Base-by-base conservation (phyloP, 2,329 filamentous ascomycete species). In the Microsporum canis region DNA sequence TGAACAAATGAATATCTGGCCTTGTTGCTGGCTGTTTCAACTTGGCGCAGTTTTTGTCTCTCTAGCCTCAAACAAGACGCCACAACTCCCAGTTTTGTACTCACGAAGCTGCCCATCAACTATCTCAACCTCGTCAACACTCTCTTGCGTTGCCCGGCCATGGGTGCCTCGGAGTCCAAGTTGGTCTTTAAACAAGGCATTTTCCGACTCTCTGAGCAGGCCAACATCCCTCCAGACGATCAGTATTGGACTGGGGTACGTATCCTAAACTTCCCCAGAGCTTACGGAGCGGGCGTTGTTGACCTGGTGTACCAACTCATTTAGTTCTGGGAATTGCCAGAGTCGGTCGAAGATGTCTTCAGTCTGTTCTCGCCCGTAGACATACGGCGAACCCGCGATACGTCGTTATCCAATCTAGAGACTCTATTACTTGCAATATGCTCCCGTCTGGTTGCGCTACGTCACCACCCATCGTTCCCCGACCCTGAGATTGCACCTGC, bases 121-220 rank as follows among this genome's bases (percentile, higher is more conserved):
- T 12, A 51, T 51, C 45, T 12, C 45, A 51, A 55, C 51, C 14
- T 34, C 51, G 31, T 36, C 31, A 55, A 17, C 51, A 17, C 29
- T 31, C 23, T 14, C 38, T 31, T 29, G 34, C 36, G 34, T 51
- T 17, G 29, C 29, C 39, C n/a, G 36, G 57, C 39, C 61, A 99
- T 99, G 94, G 94, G 94, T 76, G 92, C 92, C 72, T 96, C 92
- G 77, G 92, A 97, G 79, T 97, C 92, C 70, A 97, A 97, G 82
- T 86, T 97, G 72, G 90, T 92, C 72, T 97, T 99, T 83, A 97
- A 96, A 78, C 89, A 95, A 77, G 92, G 91, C 77, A 95, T 97
- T 78, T 96, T 97, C 79, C 86, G 88, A 72, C 84, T 99, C 63
- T 94, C 91, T n/a, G 91, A 96, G 74, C 88, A 95, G 73, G 85